Evolutionary conservation across 2,329 filamentous ascomycete genomes (phyloP).

Genomic region (Endoconidiophora laricicola): DNA sequence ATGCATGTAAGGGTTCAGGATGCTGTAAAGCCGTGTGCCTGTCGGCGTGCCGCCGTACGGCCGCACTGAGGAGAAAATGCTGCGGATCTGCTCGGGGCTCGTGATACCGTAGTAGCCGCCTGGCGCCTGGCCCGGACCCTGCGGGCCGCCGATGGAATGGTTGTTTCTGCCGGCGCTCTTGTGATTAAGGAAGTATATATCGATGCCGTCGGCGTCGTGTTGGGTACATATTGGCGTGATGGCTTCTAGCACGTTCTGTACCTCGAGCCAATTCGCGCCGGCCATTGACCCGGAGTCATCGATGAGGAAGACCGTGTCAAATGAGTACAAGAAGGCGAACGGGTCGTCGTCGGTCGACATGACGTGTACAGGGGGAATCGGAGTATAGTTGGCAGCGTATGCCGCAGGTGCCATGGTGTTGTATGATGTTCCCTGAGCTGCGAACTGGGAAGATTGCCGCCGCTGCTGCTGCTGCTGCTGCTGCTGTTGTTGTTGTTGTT

Average conservation of each 20-base stretch:
- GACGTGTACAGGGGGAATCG: constrained; percentile 12
- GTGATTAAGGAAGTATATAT: constrained; percentile 82
- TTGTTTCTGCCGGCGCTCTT: background rate
- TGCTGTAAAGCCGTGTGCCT: constrained; percentile 50
- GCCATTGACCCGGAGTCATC: constrained; percentile 86
- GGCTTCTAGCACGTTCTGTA: constrained; percentile 47
- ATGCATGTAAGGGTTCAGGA: constrained; percentile 56
- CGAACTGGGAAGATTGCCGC: background rate
- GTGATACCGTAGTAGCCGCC: constrained; percentile 50
- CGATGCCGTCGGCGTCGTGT: constrained; percentile 71
- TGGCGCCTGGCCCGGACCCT: constrained; percentile 12
- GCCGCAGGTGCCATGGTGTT: too few relatives aligned
- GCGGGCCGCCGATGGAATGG: too few relatives aligned
- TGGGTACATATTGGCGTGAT: constrained; percentile 70
- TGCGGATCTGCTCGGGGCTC: constrained; percentile 37
- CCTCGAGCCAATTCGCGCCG: constrained; percentile 61
- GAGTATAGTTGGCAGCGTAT: constrained; percentile 12
- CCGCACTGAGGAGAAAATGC: constrained; percentile 51
- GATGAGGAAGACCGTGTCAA: constrained; percentile 81
- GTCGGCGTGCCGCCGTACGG: constrained; percentile 59
- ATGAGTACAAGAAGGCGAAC: constrained; percentile 59
- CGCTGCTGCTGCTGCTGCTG: background rate
- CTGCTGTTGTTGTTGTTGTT: background rate
- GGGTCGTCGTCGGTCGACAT: constrained; percentile 39
- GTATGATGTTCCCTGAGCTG: too few relatives aligned